These are phyloP conservation scores for Xylaria longipes DNA, from an alignment of 495 filamentous ascomycete genomes.

Conservation along the genomic window DNA sequence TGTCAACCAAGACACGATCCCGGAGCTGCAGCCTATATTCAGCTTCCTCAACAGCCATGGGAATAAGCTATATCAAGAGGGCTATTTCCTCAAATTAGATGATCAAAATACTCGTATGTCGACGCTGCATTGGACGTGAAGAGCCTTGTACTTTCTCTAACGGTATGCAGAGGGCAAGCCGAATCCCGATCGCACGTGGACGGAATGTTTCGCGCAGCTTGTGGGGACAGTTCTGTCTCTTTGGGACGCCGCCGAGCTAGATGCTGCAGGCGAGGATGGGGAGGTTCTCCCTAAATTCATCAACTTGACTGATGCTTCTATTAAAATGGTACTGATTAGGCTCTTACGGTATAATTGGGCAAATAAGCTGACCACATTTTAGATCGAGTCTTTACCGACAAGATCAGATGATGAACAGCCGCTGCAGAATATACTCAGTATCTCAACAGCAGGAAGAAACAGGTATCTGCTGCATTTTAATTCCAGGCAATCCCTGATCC, in stretches of 20 bases:
- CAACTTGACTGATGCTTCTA: conserved; percentile 94
- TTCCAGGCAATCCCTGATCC: conserved; percentile 87
- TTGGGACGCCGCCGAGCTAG: conserved; percentile 94
- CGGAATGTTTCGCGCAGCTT: conserved; percentile 95
- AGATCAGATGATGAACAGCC: conserved; percentile 74
- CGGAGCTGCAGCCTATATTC: conserved; percentile 94
- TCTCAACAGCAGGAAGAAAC: conserved; percentile 94
- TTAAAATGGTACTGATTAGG: conserved; percentile 85
- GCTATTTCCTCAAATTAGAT: conserved; percentile 95
- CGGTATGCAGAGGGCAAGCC: conserved; percentile 77
- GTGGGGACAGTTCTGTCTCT: conserved; percentile 93
- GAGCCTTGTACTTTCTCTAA: conserved; percentile 33
- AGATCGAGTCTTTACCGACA: conserved; percentile 93
- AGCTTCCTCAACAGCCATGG: conserved; percentile 91
- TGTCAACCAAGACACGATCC: conserved; percentile 80
- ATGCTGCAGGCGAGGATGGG: conserved; percentile 80
- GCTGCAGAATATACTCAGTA: conserved; percentile 90
- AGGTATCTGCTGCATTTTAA: conserved; percentile 96
- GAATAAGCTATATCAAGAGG: conserved; percentile 97
- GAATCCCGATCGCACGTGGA: conserved; percentile 86
- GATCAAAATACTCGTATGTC: conserved; percentile 86
- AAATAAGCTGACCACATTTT: conserved; percentile 23
- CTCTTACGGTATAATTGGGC: neutral
- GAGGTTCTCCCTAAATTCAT: conserved; percentile 95
- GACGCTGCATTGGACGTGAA: neutral